phyloP scores from a whole-genome alignment of 2,329 filamentous ascomycete genomes.

The Lecanicillium sp. region DNA sequence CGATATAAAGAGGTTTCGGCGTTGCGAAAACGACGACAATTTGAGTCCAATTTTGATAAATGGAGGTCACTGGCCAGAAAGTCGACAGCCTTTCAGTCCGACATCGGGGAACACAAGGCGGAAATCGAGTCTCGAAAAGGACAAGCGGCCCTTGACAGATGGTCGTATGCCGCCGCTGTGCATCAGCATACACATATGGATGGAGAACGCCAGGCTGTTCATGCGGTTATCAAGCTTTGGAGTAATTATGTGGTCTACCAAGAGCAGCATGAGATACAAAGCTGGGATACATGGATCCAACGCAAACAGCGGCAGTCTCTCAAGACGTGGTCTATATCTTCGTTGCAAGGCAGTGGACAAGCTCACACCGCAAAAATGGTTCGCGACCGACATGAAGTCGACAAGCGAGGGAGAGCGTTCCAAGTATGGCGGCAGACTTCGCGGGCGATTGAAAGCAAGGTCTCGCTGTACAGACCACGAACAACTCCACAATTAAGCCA shows the following conservation, averaged over 20 bases:
- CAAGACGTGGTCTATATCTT: constrained; percentile 28
- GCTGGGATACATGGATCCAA: constrained; percentile 22
- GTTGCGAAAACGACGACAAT: constrained; percentile 3
- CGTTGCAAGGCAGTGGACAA: constrained; percentile 27
- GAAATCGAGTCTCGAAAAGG: not conserved
- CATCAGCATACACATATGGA: constrained; percentile 7
- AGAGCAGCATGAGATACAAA: constrained; percentile 16
- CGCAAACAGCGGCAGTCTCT: constrained; percentile 23
- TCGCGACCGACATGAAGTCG: constrained; percentile 21
- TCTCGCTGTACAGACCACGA: constrained; percentile 4
- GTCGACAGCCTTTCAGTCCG: not conserved
- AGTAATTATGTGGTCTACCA: constrained; percentile 13
- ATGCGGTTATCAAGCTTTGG: constrained; percentile 15
- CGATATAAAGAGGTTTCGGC: constrained; percentile 7
- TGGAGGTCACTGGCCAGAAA: constrained; percentile 1
- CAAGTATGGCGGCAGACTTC: constrained; percentile 22
- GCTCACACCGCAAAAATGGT: constrained; percentile 27
- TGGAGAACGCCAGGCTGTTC: not conserved
- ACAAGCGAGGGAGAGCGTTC: constrained; percentile 21
- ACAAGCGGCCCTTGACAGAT: constrained; percentile 11
- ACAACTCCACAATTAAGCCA: constrained; percentile 4
- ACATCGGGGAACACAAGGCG: constrained; percentile 8
- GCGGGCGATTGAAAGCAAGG: constrained; percentile 5
- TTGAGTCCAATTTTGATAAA: not conserved
- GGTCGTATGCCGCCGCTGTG: constrained; percentile 14